Percentiles rank a stretch among this genome's conserved stretches.
These are phyloP conservation scores for Cryphonectria carpinicola DNA, from an alignment of 2,329 filamentous ascomycete genomes.

Conservation along the genomic window DNA sequence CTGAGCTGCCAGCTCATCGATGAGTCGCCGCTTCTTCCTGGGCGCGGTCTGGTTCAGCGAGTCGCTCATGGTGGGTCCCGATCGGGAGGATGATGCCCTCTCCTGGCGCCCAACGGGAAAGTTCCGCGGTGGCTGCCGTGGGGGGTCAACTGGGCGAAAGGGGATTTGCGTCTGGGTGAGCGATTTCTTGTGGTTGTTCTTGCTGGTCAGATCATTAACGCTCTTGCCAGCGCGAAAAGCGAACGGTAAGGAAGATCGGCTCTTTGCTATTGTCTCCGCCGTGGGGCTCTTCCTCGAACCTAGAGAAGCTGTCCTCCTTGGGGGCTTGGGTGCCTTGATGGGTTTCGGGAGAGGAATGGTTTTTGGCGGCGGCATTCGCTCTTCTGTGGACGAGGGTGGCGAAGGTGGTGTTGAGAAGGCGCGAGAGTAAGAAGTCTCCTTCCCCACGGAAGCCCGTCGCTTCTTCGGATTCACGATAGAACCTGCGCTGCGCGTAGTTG, in stretches of 20 bases:
- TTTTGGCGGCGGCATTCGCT: slow-evolving; percentile 26
- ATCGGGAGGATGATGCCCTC: slow-evolving; percentile 21
- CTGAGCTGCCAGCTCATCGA: slow-evolving; percentile 48
- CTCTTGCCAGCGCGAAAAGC: slow-evolving; percentile 23
- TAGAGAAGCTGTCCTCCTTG: slow-evolving; percentile 17
- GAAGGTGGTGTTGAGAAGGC: slow-evolving; percentile 29
- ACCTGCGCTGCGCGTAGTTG: slow-evolving; percentile 15
- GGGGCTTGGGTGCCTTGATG: slow-evolving; percentile 22
- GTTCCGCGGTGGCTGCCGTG: slow-evolving; percentile 17
- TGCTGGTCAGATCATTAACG: slow-evolving; percentile 22
- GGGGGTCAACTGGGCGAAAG: slow-evolving; percentile 23
- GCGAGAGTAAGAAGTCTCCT: slow-evolving; percentile 15
- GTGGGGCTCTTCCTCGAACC: slow-evolving; percentile 17
- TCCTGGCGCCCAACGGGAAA: slow-evolving; percentile 25
- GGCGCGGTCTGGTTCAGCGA: slow-evolving; percentile 23
- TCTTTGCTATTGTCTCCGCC: slow-evolving; percentile 16
- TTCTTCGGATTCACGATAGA: slow-evolving; percentile 24
- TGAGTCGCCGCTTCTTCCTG: slow-evolving; percentile 40
- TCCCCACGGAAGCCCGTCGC: slow-evolving; percentile 21
- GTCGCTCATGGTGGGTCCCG: slow-evolving; percentile 18
- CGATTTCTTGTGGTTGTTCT: slow-evolving; percentile 20
- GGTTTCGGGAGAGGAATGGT: slow-evolving; percentile 18
- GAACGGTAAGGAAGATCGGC: slow-evolving; percentile 11
- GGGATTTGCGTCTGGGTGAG: slow-evolving; percentile 28
- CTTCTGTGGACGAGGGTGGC: slow-evolving; percentile 26